phyloP scores from a whole-genome alignment of 176 grass and related monocot genomes.

The Alopecurus myosuroides region DNA sequence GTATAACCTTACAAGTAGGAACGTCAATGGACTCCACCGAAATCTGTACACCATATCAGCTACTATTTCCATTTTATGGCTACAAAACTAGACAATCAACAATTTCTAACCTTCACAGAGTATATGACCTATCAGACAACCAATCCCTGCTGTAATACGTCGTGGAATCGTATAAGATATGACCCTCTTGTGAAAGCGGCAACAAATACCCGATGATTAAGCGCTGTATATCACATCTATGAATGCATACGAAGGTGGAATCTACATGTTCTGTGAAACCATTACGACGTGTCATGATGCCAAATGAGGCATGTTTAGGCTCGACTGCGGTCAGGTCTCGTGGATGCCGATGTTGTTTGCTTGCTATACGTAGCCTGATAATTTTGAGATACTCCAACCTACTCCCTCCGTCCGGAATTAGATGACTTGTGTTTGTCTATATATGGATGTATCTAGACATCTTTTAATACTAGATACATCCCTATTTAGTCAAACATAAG shows the following conservation, averaged over 20 bases:
- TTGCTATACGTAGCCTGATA: not conserved
- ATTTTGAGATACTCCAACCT: not conserved
- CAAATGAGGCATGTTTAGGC: not conserved
- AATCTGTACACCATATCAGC: not conserved
- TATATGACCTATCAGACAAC: not conserved
- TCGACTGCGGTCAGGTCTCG: not conserved
- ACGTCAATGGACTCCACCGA: not conserved
- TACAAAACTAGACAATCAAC: not conserved
- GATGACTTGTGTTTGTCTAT: too few species aligned
- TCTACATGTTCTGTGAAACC: not conserved
- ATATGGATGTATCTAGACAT: too few species aligned
- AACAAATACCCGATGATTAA: not conserved
- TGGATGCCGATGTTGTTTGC: not conserved
- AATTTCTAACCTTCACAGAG: not conserved
- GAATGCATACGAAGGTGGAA: not conserved
- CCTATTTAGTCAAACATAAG: too few species aligned
- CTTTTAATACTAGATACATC: too few species aligned
- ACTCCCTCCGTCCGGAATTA: too few species aligned
- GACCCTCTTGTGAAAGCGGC: not conserved
- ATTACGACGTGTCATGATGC: not conserved
- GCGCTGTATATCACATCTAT: not conserved
- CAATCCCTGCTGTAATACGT: not conserved
- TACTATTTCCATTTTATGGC: not conserved
- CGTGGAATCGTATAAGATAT: not conserved
- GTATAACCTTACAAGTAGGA: not conserved